Evolutionary conservation across 768 basidiomycete species (phyloP).

Genomic region (Rickenella mellea): DNA sequence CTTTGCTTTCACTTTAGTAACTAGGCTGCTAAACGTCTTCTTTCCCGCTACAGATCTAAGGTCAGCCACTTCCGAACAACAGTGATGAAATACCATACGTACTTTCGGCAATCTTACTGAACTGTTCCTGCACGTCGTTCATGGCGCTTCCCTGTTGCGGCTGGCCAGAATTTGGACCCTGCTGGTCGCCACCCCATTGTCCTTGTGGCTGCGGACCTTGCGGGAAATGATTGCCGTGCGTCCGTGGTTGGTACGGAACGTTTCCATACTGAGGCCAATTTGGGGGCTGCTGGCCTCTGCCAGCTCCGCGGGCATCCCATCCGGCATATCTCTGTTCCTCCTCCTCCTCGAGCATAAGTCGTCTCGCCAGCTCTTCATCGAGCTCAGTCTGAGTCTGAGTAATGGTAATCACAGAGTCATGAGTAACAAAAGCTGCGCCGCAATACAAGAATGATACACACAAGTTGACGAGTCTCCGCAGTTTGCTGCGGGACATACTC

Average conservation of each 20-base stretch:
- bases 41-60: conserved; percentile 46
- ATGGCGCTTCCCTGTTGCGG: conserved; percentile 29
- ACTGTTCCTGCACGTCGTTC: conserved; percentile 64
- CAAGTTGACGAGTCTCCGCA: conserved; percentile 8
- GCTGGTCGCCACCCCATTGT: neutral
- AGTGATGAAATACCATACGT: conserved; percentile 16
- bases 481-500: conserved; percentile 39
- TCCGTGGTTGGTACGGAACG: conserved; percentile 12
- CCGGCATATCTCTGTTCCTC: too few relatives aligned
- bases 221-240: too few relatives aligned
- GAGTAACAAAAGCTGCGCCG: conserved; percentile 1
- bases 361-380: conserved; percentile 72
- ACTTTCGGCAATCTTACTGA: conserved; percentile 75
- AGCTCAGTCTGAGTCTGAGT: conserved; percentile 53
- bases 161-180: neutral
- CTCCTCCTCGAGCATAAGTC: conserved; percentile 55
- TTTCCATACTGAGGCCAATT: neutral
- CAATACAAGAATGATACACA: neutral
- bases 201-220: neutral
- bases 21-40: conserved; percentile 62
- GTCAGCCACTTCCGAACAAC: neutral
- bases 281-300: neutral
- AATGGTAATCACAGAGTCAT: conserved; percentile 5
- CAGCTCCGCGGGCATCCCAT: too few relatives aligned
- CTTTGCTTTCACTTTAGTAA: conserved; percentile 77